phyloP scores from a whole-genome alignment of 2,329 filamentous ascomycete species.

The Paramyrothecium roridum region DNA sequence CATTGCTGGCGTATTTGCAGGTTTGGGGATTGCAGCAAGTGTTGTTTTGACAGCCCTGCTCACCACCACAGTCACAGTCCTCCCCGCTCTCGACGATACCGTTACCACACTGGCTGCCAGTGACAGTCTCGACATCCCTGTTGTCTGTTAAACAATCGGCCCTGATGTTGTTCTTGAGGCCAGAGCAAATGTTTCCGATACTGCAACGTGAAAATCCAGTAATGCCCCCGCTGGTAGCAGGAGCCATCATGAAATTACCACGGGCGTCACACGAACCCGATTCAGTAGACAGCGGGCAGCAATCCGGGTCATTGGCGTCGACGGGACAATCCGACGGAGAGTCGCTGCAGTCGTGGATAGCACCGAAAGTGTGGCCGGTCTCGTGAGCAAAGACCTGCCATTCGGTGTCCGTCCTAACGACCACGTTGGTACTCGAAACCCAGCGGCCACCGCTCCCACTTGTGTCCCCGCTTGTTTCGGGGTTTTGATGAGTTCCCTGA shows the following conservation, averaged over 20 bases:
- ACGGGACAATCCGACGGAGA: slow-evolving; percentile 61
- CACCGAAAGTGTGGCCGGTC: slow-evolving; percentile 90
- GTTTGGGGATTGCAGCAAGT: slow-evolving; percentile 80
- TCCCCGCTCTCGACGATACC: slow-evolving; percentile 94
- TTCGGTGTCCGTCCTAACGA: slow-evolving; percentile 76
- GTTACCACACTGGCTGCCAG: slow-evolving; percentile 86
- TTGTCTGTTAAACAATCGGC: slow-evolving; percentile 81
- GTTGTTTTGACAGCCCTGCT: slow-evolving; percentile 67
- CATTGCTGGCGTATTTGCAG: slow-evolving; percentile 74
- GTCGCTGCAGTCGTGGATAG: slow-evolving; percentile 83
- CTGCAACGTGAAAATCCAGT: slow-evolving; percentile 82
- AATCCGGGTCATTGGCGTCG: slow-evolving; percentile 52
- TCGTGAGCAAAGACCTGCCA: slow-evolving; percentile 98
- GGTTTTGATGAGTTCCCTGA: slow-evolving; percentile 51
- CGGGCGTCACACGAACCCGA: slow-evolving; percentile 67
- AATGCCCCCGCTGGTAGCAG: slow-evolving; percentile 72
- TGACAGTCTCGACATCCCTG: slow-evolving; percentile 75
- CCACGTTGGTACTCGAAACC: slow-evolving; percentile 84
- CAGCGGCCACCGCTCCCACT: slow-evolving; percentile 59
- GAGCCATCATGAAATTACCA: slow-evolving; percentile 92
- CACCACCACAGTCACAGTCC: slow-evolving; percentile 92
- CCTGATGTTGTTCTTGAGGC: slow-evolving; percentile 74
- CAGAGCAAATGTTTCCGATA: slow-evolving; percentile 91
- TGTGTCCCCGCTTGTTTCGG: slow-evolving; percentile 12
- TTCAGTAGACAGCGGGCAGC: slow-evolving; percentile 70